These are phyloP conservation scores for Komagataea norvegica DNA, from an alignment of 1,139 yeast species.

Conservation along the genomic window DNA sequence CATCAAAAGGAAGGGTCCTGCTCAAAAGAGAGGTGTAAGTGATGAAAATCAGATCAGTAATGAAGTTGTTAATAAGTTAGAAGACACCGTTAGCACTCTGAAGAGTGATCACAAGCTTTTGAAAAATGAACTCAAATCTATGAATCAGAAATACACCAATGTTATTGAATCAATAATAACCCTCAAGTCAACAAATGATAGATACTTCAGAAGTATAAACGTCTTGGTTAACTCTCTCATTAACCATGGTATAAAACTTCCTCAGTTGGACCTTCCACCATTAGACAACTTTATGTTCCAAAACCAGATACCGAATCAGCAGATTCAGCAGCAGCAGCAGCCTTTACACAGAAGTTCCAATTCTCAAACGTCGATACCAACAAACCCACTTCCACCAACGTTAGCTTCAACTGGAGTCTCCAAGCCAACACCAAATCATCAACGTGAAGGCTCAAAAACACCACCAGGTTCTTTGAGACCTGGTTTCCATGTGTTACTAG, in stretches of 20 bases:
- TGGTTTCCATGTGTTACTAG: conserved; percentile 67
- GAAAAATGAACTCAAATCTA: conserved; percentile 39
- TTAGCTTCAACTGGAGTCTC: not conserved
- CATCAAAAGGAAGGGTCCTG: conserved; percentile 76
- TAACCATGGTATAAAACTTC: conserved; percentile 63
- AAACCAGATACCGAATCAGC: conserved; percentile 11
- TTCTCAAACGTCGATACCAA: conserved; percentile 7
- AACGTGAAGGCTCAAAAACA: conserved; percentile 17
- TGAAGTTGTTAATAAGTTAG: conserved; percentile 32
- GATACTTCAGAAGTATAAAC: conserved; percentile 48
- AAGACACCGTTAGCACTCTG: conserved; percentile 41
- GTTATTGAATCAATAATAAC: conserved; percentile 57
- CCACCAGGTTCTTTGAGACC: conserved; percentile 25
- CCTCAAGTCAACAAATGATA: conserved; percentile 51
- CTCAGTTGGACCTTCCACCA: conserved; percentile 52
- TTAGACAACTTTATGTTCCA: conserved; percentile 16
- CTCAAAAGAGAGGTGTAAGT: conserved; percentile 37
- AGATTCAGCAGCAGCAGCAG: conserved; percentile 13
- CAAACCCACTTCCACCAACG: conserved; percentile 12
- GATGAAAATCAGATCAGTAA: conserved; percentile 25
- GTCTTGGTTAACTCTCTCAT: conserved; percentile 44
- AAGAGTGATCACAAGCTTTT: conserved; percentile 40
- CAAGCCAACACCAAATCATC: conserved; percentile 2
- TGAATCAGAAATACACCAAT: conserved; percentile 58
- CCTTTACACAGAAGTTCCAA: conserved; percentile 4